Conservation (phyloP, 306 rosid species). For the Rosa chinensis region DNA sequence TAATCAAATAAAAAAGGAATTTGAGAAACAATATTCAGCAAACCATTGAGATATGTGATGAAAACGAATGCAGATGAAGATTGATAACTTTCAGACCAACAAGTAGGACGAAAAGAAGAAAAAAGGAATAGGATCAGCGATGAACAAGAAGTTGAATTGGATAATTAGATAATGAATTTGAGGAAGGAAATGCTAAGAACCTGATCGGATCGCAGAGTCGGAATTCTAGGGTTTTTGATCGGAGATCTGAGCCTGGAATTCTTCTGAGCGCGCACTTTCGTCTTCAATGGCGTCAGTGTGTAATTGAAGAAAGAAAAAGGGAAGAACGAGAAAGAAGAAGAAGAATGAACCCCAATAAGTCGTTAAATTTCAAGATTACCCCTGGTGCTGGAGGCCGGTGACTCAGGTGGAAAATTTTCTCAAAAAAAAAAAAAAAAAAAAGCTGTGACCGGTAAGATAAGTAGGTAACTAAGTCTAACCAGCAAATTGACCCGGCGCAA, state of each 20-base stretch:
- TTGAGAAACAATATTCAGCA: not conserved
- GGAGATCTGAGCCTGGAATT: constrained; percentile 50
- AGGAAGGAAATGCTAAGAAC: constrained; percentile 34
- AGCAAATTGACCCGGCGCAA: too few species aligned
- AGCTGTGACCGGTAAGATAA: not conserved
- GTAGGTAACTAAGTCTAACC: too few species aligned
- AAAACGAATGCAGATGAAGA: not conserved
- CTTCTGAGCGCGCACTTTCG: constrained; percentile 20
- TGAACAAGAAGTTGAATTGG: not conserved
- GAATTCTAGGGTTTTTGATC: constrained; percentile 42
- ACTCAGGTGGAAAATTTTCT: too few species aligned
- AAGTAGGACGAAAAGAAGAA: not conserved
- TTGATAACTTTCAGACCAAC: not conserved
- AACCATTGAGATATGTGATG: not conserved
- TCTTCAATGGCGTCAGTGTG: constrained; percentile 44
- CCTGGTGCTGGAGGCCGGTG: not conserved
- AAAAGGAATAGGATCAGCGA: not conserved
- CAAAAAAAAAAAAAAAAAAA: too few species aligned
- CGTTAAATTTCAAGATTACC: constrained; percentile 20
- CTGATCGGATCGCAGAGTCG: constrained; percentile 40
- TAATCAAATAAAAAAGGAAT: constrained; percentile 4
- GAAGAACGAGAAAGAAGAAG: not conserved
- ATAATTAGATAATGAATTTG: not conserved
- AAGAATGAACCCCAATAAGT: not conserved
- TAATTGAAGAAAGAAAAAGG: constrained; percentile 9